A percentile compares a stretch with the other conserved stretches of the same genome.
phyloP scores from a whole-genome alignment of 2,329 filamentous ascomycete genomes.

The Pseudogymnoascus sp. region DNA sequence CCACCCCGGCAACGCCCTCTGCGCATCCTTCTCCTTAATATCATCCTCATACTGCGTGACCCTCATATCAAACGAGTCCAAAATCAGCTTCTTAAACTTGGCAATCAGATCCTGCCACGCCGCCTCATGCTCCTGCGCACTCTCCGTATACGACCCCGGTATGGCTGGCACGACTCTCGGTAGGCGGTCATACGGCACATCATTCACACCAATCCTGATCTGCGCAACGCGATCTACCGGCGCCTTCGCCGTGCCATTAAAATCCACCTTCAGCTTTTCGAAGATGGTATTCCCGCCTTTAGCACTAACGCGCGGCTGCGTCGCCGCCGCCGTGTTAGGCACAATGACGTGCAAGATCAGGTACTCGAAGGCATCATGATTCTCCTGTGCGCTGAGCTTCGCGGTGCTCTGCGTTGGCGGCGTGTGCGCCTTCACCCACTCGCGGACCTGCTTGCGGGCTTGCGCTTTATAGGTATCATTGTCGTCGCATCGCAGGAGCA shows the following conservation, averaged over 20 bases:
- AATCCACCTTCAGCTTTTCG: conserved; percentile 84
- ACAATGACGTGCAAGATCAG: conserved; percentile 87
- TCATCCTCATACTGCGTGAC: conserved; percentile 96
- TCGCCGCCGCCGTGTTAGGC: conserved; percentile 73
- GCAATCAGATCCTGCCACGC: conserved; percentile 77
- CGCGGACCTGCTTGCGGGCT: conserved; percentile 68
- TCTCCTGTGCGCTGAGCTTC: conserved; percentile 64
- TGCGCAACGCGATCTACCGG: conserved; percentile 73
- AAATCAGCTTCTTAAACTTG: conserved; percentile 79
- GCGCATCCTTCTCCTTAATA: conserved; percentile 85
- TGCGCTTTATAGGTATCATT: conserved; percentile 85
- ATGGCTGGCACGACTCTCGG: conserved; percentile 55
- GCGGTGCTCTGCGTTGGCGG: conserved; percentile 44
- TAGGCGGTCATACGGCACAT: conserved; percentile 56
- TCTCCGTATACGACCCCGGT: conserved; percentile 58
- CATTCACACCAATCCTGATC: conserved; percentile 66
- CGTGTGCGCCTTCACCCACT: conserved; percentile 81
- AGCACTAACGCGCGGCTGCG: conserved; percentile 59
- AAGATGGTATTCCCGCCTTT: conserved; percentile 70
- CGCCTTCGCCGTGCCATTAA: conserved; percentile 69
- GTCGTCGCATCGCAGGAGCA: conserved; percentile 86
- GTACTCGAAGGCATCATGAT: conserved; percentile 96
- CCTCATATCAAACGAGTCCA: conserved; percentile 81
- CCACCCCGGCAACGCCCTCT: conserved; percentile 84
- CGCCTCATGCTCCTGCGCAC: conserved; percentile 66